Evolutionary conservation across 768 basidiomycete genomes (phyloP), one percentile per base, ranked within the genome.

Genomic region (Psilocybe azurescens): DNA sequence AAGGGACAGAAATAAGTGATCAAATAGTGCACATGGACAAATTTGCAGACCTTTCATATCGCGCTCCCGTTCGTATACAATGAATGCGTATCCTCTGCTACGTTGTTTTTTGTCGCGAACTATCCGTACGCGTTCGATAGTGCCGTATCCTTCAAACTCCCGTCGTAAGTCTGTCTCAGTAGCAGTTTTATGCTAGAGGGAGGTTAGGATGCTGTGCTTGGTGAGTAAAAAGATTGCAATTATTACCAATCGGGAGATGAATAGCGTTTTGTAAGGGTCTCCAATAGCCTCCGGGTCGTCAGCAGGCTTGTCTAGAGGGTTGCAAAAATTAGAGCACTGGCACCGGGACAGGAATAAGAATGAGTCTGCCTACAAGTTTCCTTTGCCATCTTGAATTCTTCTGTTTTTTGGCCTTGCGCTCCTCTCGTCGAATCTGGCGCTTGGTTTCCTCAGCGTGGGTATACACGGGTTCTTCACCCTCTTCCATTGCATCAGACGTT

Each of bases 251-350:
- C 95, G 89, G 36, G 96, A 91, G 64, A 99, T 95, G 76, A 99
- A 99, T 24, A 99, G 81, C 0, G 97, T 99, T 75, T 99, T 99
- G 80, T 98, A 99, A 3, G 97, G 97, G 72, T 99, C 97, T 2
- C 97, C 97, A 46, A 90, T 82, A 33, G 95, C 96, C 72, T 97
- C 89, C 11, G 89, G 59, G 70, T 99, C 96, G 57, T 97, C 96
- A 18, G 90, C 83, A 8, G 97, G 97, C 73, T 95, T 94, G 78
- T 96, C 97, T 98, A 69, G 32, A 65, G 16, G 32, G 55, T 7
- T 1, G 33, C 56, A 64, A 66, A 56, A 41, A 54, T 65, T 53
- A 65, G 46, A 39, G 46, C 8, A 38, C 36, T n/a, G 29, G 44
- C 56, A 55, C 63, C 47, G 38, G 24, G 14, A 38, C 30, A 53